Evolutionary conservation across 768 basidiomycete genomes (phyloP), one percentile per base, ranked within the genome.

Genomic region (Suillus subluteus): DNA sequence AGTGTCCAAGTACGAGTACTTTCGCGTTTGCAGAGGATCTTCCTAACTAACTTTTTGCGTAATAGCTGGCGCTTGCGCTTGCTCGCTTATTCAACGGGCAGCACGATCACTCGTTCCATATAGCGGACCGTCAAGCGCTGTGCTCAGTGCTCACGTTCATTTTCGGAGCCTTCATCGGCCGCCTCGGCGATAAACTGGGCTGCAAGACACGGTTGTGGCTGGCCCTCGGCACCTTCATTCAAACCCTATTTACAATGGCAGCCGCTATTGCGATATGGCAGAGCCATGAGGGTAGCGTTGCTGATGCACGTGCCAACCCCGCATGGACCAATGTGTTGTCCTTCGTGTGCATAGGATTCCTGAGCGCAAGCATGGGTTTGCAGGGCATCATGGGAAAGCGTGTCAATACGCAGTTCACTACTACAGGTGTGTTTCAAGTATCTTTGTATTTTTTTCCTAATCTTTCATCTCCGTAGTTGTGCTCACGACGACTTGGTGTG

Each of bases 321-420:
- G 84, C 89, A 0, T 96, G 95, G 95, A 83, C 80, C 3, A 88
- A 88, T 55, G 75, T 84, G 1, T 71, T 87, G 41, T 86, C 91
- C 1, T 94, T 90, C 72, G 88, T 90, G 15, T 83, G 87, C 12
- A 70, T 98, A 18, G 94, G 85, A 1, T 92, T 94, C 75, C 88
- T 95, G 77, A 94, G 92, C 68, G 90, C 90, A 38, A 87, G 85
- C 12, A 75, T 98, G 72, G 95, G 95, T 8, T 79, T 95, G 41
- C 95, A 96, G 77, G 94, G 94, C 23, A 92, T 95, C 74, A 82
- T 92, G 79, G 93, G 89, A 62, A 95, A 95, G 79, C 81, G 91
- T 43, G 74, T 93, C 68, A 90, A 90, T 72, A 90, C 90, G 11
- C 90, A 92, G 74, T 95, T 91, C 74, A 88, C 89, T 18, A 91